These are phyloP conservation scores for Mycena pura DNA, from an alignment of 768 basidiomycete genomes.

Conservation along the genomic window DNA sequence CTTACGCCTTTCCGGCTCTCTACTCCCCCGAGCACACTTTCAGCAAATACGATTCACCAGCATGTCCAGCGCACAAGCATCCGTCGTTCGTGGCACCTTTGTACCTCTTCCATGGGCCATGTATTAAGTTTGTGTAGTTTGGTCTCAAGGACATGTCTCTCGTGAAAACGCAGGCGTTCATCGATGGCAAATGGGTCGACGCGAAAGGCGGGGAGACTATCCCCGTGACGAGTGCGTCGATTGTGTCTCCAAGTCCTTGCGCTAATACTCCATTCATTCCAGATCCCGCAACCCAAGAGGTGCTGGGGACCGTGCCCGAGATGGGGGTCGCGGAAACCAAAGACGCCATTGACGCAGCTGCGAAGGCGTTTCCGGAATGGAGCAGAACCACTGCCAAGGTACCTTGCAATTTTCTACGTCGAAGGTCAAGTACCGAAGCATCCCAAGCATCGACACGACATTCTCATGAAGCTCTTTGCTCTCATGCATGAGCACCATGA, in stretches of 20 bases:
- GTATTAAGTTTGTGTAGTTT: slow-evolving; percentile 49
- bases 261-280: background rate
- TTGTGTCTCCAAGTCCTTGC: background rate
- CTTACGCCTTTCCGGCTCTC: slow-evolving; percentile 9
- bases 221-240: slow-evolving; percentile 71
- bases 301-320: slow-evolving; percentile 87
- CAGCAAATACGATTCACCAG: slow-evolving; percentile 34
- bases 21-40: background rate
- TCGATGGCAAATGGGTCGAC: slow-evolving; percentile 88
- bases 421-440: no score
- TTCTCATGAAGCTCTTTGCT: slow-evolving; percentile 77
- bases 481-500: slow-evolving; percentile 87
- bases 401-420: no score
- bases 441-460: slow-evolving; percentile 85
- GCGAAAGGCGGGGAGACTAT: slow-evolving; percentile 78
- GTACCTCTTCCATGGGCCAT: background rate
- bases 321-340: slow-evolving; percentile 87
- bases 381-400: slow-evolving; percentile 89
- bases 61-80: slow-evolving; percentile 66
- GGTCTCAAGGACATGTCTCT: slow-evolving; percentile 80
- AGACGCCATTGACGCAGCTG: slow-evolving; percentile 83
- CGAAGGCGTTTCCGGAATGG: slow-evolving; percentile 84
- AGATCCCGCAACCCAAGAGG: slow-evolving; percentile 91
- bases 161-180: slow-evolving; percentile 63
- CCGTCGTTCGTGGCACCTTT: slow-evolving; percentile 36